A percentile compares a stretch with the other conserved stretches of the same genome.
Evolutionary conservation across 2,329 filamentous ascomycete genomes (phyloP).

Genomic region (Botrytis fragariae): DNA sequence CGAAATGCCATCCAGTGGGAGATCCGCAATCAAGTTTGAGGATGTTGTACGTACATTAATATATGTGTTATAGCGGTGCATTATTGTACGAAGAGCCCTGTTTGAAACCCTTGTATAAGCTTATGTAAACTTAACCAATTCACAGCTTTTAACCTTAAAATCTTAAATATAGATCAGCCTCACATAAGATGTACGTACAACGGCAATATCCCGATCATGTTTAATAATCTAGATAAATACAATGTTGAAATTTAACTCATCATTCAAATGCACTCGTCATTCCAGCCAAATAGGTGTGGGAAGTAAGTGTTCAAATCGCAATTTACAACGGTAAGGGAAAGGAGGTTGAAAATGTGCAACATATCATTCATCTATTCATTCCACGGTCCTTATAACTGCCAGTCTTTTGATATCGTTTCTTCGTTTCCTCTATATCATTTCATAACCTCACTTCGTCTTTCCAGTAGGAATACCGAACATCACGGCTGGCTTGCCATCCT

Average conservation of each 20-base stretch:
- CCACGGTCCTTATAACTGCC: background rate
- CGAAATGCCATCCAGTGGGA: background rate
- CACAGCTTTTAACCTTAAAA: background rate
- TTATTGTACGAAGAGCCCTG: background rate
- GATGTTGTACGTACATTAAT: slow-evolving; percentile 6
- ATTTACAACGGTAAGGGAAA: background rate
- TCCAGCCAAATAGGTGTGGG: background rate
- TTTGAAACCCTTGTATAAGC: background rate
- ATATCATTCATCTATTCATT: background rate
- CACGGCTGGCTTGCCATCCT: slow-evolving; percentile 58
- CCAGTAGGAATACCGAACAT: slow-evolving; percentile 71
- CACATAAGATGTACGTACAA: background rate
- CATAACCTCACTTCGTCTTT: slow-evolving; percentile 43
- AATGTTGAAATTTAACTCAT: background rate
- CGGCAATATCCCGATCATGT: background rate
- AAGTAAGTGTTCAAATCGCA: background rate
- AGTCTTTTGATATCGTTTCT: slow-evolving; percentile 6
- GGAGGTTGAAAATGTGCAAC: background rate
- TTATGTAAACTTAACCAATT: background rate
- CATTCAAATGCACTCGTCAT: background rate
- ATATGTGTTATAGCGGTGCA: background rate
- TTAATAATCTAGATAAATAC: background rate
- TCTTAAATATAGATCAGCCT: background rate
- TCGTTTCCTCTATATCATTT: background rate
- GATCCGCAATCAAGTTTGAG: background rate